Conservation (phyloP, 1,139 yeast species). For the Hemisphaericaspora xylanilytica region DNA sequence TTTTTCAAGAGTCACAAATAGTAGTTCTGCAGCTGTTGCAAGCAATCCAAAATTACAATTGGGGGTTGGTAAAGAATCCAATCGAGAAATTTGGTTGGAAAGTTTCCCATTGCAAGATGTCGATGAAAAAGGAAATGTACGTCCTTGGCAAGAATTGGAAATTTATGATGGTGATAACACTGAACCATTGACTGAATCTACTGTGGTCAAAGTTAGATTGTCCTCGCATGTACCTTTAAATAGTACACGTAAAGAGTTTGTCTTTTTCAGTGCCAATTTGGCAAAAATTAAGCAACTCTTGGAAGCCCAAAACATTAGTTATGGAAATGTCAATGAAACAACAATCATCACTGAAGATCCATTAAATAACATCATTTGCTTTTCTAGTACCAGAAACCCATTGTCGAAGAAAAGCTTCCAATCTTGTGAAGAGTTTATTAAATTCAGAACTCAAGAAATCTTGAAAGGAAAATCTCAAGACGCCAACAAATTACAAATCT, state of each 20-base stretch:
- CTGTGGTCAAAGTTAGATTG: conserved; percentile 57
- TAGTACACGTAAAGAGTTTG: conserved; percentile 34
- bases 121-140: conserved; percentile 44
- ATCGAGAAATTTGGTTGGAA: conserved; percentile 70
- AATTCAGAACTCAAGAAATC: conserved; percentile 11
- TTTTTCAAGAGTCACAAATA: conserved; percentile 48
- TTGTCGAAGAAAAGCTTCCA: conserved; percentile 28
- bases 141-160: conserved; percentile 58
- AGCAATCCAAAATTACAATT: conserved; percentile 29
- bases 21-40: conserved; percentile 33
- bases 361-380: conserved; percentile 50
- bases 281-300: conserved; percentile 36
- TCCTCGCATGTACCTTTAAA: conserved; percentile 25
- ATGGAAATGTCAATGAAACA: conserved; percentile 16
- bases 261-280: conserved; percentile 54
- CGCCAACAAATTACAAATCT: conserved; percentile 1
- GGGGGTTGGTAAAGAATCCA: conserved; percentile 64
- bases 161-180: conserved; percentile 52
- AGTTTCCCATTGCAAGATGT: conserved; percentile 58
- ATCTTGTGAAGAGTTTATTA: conserved; percentile 28
- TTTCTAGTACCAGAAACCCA: conserved; percentile 35
- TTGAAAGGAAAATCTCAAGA: conserved; percentile 6
- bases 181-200: conserved; percentile 26
- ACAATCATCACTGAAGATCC: conserved; percentile 49
- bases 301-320: conserved; percentile 19